Conservation (phyloP, 176 grass and related monocot genomes). For the Metroxylon sagu region DNA sequence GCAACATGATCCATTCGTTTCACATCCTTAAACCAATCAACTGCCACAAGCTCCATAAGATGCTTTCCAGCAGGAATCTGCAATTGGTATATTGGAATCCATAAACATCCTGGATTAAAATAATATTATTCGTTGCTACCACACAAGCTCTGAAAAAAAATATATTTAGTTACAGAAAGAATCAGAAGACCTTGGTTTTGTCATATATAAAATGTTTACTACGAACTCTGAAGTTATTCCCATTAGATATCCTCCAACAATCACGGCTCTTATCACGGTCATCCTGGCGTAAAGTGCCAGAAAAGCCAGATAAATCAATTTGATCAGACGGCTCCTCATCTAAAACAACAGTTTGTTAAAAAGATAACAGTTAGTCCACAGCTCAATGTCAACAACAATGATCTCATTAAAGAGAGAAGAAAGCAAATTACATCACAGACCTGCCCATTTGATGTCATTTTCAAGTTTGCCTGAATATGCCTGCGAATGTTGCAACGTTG, state of each 20-base stretch:
- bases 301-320: slow-evolving; percentile 80
- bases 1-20: slow-evolving; percentile 98
- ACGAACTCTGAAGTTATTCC: slow-evolving; percentile 96
- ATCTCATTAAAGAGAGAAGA: slow-evolving; percentile 17
- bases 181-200: slow-evolving; percentile 68
- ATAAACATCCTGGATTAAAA: slow-evolving; percentile 5
- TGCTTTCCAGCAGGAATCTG: slow-evolving; percentile 90
- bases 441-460: slow-evolving; percentile 30
- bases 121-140: neutral
- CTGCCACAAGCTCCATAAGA: slow-evolving; percentile 90
- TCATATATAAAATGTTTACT: slow-evolving; percentile 80
- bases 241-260: slow-evolving; percentile 94
- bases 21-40: slow-evolving; percentile 94
- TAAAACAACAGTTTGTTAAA: slow-evolving; percentile 33
- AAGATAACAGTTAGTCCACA: neutral
- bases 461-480: slow-evolving; percentile 27
- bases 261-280: slow-evolving; percentile 76
- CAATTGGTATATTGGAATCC: slow-evolving; percentile 7
- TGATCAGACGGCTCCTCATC: slow-evolving; percentile 47
- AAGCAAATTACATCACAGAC: slow-evolving; percentile 28
- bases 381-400: neutral
- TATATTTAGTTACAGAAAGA: neutral
- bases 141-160: too few relatives aligned
- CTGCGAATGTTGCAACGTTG: slow-evolving; percentile 36
- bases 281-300: slow-evolving; percentile 82